Evolutionary conservation across 768 basidiomycete genomes (phyloP), one percentile per base, ranked within the genome.

Genomic region (Auricularia heimuer): DNA sequence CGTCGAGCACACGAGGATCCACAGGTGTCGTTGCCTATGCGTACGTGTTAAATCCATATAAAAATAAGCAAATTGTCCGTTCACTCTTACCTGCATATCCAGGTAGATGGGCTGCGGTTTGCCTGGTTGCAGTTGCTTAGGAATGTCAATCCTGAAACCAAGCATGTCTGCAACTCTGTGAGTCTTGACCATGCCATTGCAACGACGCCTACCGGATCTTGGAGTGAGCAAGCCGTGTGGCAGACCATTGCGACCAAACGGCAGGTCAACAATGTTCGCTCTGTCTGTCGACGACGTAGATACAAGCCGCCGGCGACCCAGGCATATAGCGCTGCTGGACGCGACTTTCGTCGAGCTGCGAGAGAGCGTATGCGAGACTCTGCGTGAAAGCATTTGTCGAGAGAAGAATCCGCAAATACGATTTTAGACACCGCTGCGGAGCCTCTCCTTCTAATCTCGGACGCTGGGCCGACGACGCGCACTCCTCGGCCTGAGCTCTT

Each of bases 1-100:
- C 87, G 76, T 98, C 97, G 65, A 98, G 81, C 3, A 98, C 97
- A 65, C 97, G 86, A 35, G 97, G 97, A 74, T 99, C 97, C 64
- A 97, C 86, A 21, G 97, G 97, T 33, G 97, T 98, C 2, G 97
- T 99, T 4, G 97, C 97, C 92, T 96, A 69, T 14, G 29, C 54
- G 61, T 54, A 54, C 6, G 37, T 66, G 18, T 64, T 56, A 65
- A 56, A 8, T 37, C 34, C 44, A 29, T 29, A 29, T 29, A 29
- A 29, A 29, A 29, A 29, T 29, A 1, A 29, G 29, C 29, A 29
- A 29, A 29, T 29, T 29, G 29, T 29, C 29, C 29, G 29, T 29
- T 29, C 29, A 29, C 29, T 29, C 29, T 67, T 64, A 88, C 94
- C 84, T 97, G 95, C 91, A 96, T 90, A 76, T 99, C 97, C 61